Evolutionary conservation across 2,329 filamentous ascomycete genomes (phyloP), one percentile per base, ranked within the genome.

Genomic region (Monosporascus ibericus): DNA sequence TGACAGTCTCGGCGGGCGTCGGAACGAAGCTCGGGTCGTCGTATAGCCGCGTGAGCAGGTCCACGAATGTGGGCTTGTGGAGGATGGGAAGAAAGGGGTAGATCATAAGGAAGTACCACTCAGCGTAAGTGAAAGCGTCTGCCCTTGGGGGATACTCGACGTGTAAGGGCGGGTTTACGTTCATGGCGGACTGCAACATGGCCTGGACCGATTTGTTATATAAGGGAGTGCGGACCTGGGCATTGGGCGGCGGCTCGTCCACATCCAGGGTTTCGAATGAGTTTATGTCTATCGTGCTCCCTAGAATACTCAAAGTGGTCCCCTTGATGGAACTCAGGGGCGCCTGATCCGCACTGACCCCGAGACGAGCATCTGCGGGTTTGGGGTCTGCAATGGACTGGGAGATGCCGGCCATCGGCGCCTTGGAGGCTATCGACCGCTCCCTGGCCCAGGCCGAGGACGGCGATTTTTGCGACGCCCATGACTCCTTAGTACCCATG

Each of bases 281-380:
- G 14, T 86, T 84, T 42, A 92, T 80, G 67, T 95, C 87, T 61
- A 94, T 87, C 46, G 88, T 86, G 60, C 87, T 87, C 36, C 89
- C 90, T 42, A 94, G 81, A 50, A 95, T 82, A 1, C 87, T 85
- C n/a, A 94, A 73, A 8, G 81, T 83, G 0, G 87, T 91, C 47
- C 88, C 88, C 61, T 86, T 85, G 63, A 92, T 86, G 7, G 86
- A 85, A 68, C 84, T 89, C 38, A 91, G 70, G 48, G 83, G 81
- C 8, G 81, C 79, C 59, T 80, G 82, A 51, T 86, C 82, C 6
- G 79, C 76, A 3, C 79, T 79, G 18, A 82, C 82, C 38, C 86
- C 87, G 4, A 90, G 75, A 58, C 87, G 87, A 63, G 81, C 84
- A 63, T 87, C 82, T 40, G 79, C 77, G 5, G 74, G 72, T 25